Base-by-base conservation (phyloP, 116 monocot genomes). In the Papilionanthe hybrid region DNA sequence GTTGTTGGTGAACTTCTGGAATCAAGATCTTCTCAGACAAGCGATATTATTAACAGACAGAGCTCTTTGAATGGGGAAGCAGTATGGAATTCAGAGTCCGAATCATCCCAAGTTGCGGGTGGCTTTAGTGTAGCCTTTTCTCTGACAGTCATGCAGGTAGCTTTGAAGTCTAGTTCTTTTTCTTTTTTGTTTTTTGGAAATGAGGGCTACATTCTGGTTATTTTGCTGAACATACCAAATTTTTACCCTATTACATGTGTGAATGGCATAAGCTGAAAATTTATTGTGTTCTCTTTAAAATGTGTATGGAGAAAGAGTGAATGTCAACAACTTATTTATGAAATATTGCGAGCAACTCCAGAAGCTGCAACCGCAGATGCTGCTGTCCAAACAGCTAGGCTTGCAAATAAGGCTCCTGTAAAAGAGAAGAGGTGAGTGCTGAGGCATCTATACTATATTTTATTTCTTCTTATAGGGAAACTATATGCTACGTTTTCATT, bases 341-440 rank as follows among this genome's bases (percentile, higher is more conserved):
- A 98, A 91, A 91, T 98, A 87, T 82, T 98, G 76, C 84, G 94
- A 76, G 97, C 97, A 85, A 98, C 97, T 76, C 97, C 97, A 30
- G 97, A 98, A 87, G 94, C 94, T 83, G 94, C 97, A 80, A 94
- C 92, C 85, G 91, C 94, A 77, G 97, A 98, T 93, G 97, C 97
- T 78, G 88, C 97, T 83, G 92, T 91, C 68, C 97, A 98, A 79
- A 97, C 97, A 84, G 97, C 97, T 75, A 88, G 94, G 80, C 94
- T 94, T 79, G 94, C 97, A 49, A 94, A 91, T 58, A 94, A 94
- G 78, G 78, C 75, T 67, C 94, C 97, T 77, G 86, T 84, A 37
- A 97, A 92, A 48, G 97, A 97, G 69, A 97, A 91, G 47, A 91
- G 97, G 97, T 81, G 88, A 92, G 89, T 86, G 57, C 18, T 22